phyloP scores from a whole-genome alignment of 768 basidiomycete genomes.

The Pisolithus marmoratus region DNA sequence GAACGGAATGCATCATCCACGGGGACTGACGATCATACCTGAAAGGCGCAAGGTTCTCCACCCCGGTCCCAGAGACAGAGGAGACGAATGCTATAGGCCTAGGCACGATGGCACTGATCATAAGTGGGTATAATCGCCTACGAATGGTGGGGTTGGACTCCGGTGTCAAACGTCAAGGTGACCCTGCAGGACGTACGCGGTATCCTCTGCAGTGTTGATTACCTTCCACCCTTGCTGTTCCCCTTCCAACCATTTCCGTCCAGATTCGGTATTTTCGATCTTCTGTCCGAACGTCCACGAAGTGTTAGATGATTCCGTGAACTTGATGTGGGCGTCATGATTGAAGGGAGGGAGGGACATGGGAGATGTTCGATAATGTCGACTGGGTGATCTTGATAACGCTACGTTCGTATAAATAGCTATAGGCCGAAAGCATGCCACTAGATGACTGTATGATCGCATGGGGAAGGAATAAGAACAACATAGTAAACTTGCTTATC shows the following conservation, averaged over 20 bases:
- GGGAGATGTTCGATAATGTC: background rate
- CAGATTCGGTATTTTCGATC: conserved; percentile 22
- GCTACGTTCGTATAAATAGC: background rate
- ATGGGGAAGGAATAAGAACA: no score
- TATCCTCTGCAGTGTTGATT: conserved; percentile 27
- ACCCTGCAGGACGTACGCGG: background rate
- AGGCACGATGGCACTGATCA: conserved; percentile 37
- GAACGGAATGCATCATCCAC: background rate
- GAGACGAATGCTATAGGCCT: no score
- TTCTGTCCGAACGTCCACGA: conserved; percentile 27
- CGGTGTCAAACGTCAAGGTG: no score
- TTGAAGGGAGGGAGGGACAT: conserved; percentile 29
- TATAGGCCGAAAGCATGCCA: no score
- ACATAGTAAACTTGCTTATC: no score
- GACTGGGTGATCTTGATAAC: background rate
- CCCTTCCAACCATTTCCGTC: conserved; percentile 29
- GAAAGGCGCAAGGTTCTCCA: conserved; percentile 38
- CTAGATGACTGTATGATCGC: no score
- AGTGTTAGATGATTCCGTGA: conserved; percentile 27
- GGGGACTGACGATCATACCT: conserved; percentile 20
- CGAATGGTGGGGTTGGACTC: no score
- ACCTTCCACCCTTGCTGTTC: conserved; percentile 31
- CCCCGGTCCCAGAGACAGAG: conserved; percentile 28
- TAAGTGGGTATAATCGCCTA: conserved; percentile 27
- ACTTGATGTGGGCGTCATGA: conserved; percentile 8